These are phyloP conservation scores for Narthecium ossifragum DNA, from an alignment of 106 monocot species.

Conservation along the genomic window DNA sequence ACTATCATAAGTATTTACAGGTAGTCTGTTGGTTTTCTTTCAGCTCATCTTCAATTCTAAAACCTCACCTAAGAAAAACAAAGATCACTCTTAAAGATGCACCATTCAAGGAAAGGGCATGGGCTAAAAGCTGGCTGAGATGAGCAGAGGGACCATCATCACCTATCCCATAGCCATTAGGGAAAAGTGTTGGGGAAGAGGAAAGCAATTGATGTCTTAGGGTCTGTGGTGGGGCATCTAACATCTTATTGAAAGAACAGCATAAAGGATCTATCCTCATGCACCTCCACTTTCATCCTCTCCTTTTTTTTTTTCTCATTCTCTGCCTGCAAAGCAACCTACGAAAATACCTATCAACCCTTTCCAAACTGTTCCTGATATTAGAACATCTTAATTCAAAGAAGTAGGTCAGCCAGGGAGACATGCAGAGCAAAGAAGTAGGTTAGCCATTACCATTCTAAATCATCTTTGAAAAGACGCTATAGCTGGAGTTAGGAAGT, in stretches of 20 bases:
- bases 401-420: no score
- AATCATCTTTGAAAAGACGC: no score
- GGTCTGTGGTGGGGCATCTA: constrained; percentile 4
- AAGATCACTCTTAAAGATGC: no score
- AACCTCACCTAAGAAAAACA: not conserved
- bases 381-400: no score
- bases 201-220: constrained; percentile 18
- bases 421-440: no score
- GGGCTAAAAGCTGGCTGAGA: not conserved
- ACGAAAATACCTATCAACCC: not conserved
- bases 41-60: not conserved
- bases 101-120: not conserved
- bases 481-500: no score
- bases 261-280: not conserved
- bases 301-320: not conserved
- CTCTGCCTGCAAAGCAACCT: not conserved
- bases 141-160: constrained; percentile 21
- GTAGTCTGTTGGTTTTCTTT: not conserved
- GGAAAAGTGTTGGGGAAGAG: constrained; percentile 1
- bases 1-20: not conserved
- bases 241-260: constrained; percentile 1
- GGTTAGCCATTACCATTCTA: no score
- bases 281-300: constrained; percentile 5
- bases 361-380: not conserved
- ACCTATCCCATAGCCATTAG: constrained; percentile 19